Evolutionary conservation across 2,329 filamentous ascomycete genomes (phyloP).

Genomic region (Colletotrichum kahawae): DNA sequence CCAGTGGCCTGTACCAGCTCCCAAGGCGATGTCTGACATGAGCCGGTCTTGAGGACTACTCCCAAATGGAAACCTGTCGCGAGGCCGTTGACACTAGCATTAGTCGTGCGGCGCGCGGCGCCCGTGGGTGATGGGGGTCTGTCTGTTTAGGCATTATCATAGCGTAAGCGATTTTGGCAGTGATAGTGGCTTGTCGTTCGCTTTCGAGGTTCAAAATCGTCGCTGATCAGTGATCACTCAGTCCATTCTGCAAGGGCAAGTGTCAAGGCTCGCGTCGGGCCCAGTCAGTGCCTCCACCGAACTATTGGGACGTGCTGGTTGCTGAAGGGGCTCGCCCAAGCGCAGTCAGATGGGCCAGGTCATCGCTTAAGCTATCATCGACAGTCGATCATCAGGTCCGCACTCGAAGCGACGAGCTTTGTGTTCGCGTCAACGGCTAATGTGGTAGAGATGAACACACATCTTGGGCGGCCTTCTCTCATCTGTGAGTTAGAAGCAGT

Average conservation of each 20-base stretch:
- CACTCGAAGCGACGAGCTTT: neutral
- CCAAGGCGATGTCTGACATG: neutral
- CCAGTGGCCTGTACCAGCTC: neutral
- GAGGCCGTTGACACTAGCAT: neutral
- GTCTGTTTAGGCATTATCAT: neutral
- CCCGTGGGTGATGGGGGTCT: neutral
- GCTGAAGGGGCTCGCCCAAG: neutral
- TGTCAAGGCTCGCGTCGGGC: neutral
- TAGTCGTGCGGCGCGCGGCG: neutral
- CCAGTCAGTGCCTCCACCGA: constrained; percentile 14
- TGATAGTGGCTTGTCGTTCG: neutral
- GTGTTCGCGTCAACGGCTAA: neutral
- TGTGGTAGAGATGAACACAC: neutral
- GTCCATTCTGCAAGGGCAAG: neutral
- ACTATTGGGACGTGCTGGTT: constrained; percentile 18
- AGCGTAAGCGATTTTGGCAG: neutral
- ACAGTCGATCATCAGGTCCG: neutral
- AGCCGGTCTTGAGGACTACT: constrained; percentile 1
- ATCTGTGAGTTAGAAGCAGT: neutral
- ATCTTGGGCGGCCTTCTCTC: neutral
- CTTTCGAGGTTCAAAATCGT: neutral
- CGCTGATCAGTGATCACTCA: neutral
- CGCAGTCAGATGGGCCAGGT: neutral
- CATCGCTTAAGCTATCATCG: constrained; percentile 2
- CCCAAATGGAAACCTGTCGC: neutral